These are phyloP conservation scores for Pulveroboletus sp. DNA, from an alignment of 768 basidiomycete genomes.

Conservation along the genomic window DNA sequence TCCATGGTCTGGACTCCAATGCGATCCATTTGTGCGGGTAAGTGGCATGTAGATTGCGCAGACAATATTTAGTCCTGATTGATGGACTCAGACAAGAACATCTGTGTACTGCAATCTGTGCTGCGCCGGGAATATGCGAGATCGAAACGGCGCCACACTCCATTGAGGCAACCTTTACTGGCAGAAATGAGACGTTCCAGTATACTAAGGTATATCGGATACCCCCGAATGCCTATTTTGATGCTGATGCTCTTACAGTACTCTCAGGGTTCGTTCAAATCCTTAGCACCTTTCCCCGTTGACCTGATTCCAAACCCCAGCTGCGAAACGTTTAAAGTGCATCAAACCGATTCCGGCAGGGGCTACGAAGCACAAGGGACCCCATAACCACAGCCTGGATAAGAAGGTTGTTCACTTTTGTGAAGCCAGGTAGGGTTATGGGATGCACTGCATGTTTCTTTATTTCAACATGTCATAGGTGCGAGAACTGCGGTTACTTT, in stretches of 20 bases:
- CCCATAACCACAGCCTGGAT: slow-evolving; percentile 47
- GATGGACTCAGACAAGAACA: slow-evolving; percentile 44
- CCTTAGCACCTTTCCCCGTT: not conserved
- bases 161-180: slow-evolving; percentile 59
- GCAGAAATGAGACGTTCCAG: slow-evolving; percentile 56
- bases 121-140: slow-evolving; percentile 48
- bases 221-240: not conserved
- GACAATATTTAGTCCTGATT: not conserved
- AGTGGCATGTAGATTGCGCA: not conserved
- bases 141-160: slow-evolving; percentile 57
- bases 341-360: slow-evolving; percentile 44
- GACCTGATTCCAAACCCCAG: slow-evolving; percentile 24
- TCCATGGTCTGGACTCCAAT: slow-evolving; percentile 43
- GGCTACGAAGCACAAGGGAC: slow-evolving; percentile 39
- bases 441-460: not conserved
- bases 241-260: slow-evolving; percentile 34
- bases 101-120: slow-evolving; percentile 42
- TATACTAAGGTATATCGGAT: slow-evolving; percentile 53
- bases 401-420: slow-evolving; percentile 50
- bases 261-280: slow-evolving; percentile 42
- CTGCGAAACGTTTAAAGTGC: slow-evolving; percentile 49
- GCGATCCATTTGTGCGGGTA: slow-evolving; percentile 58
- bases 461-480: slow-evolving; percentile 32
- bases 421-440: slow-evolving; percentile 37
- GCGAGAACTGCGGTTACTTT: slow-evolving; percentile 53